Evolutionary conservation across 1,284 basidiomycete genomes (phyloP).

Genomic region (Cryptococcus sp.): DNA sequence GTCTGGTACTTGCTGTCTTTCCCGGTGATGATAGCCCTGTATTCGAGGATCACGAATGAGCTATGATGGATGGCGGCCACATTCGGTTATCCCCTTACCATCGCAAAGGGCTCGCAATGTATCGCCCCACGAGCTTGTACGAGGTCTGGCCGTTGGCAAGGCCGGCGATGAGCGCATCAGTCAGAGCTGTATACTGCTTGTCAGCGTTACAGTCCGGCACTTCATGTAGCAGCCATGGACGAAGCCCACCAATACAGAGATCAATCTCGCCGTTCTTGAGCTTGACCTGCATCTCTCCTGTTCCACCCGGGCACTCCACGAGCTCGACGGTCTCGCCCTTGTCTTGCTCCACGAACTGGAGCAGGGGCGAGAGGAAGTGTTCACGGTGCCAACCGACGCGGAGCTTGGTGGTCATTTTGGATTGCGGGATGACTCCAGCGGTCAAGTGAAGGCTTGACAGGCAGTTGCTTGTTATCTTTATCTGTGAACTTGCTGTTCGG

Average conservation of each 20-base stretch:
- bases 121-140: constrained; percentile 90
- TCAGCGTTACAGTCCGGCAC: background rate
- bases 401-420: constrained; percentile 25
- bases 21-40: constrained; percentile 88
- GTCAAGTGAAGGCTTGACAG: background rate
- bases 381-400: constrained; percentile 65
- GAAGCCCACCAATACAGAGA: constrained; percentile 67
- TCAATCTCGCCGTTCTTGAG: constrained; percentile 83
- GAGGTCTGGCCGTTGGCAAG: constrained; percentile 80
- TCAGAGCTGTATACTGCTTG: constrained; percentile 60
- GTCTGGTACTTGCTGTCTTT: constrained; percentile 66
- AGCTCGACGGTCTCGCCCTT: constrained; percentile 68
- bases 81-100: constrained; percentile 57
- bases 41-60: background rate
- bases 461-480: background rate
- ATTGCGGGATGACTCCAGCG: background rate
- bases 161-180: constrained; percentile 88
- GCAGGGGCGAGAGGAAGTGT: constrained; percentile 84
- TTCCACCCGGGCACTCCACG: constrained; percentile 89
- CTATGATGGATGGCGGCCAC: background rate
- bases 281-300: constrained; percentile 81
- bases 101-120: constrained; percentile 80
- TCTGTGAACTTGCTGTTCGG: background rate
- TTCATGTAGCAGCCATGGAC: background rate
- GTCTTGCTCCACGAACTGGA: constrained; percentile 62